A percentile compares a stretch with the other conserved stretches of the same genome.
Evolutionary conservation across 1,284 basidiomycete genomes (phyloP).

Genomic region (Acaromyces ingoldii): DNA sequence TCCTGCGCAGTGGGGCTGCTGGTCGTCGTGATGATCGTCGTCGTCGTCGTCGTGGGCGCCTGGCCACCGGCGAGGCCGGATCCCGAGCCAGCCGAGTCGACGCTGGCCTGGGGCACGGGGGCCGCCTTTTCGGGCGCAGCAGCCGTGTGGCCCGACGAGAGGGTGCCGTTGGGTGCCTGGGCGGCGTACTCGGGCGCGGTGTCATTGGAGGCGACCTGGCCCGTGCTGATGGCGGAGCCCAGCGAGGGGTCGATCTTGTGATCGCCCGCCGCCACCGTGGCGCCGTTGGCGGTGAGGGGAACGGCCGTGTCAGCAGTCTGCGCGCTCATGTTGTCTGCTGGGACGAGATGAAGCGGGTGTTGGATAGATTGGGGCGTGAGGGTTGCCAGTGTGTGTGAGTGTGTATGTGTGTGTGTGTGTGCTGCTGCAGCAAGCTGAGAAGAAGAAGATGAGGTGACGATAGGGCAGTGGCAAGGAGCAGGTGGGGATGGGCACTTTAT

Average conservation of each 20-base stretch:
- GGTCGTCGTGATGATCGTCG: conserved; percentile 2
- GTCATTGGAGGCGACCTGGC: not conserved
- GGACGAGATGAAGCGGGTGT: not conserved
- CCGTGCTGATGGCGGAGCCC: not conserved
- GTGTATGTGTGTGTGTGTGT: not conserved
- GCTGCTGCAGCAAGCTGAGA: not conserved
- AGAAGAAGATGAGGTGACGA: too few relatives aligned
- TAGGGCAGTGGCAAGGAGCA: too few relatives aligned
- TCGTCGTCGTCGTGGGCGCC: not conserved
- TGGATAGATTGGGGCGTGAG: not conserved
- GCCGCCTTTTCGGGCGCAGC: not conserved
- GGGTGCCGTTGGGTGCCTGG: not conserved
- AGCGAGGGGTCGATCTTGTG: conserved; percentile 5
- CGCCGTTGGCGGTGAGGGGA: not conserved
- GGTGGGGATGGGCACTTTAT: not conserved
- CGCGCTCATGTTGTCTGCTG: not conserved
- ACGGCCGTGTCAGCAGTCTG: too few relatives aligned
- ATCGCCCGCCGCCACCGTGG: not conserved
- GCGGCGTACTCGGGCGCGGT: not conserved
- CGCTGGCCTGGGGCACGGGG: not conserved
- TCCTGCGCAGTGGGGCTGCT: not conserved
- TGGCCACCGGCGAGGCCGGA: not conserved
- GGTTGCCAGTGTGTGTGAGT: not conserved
- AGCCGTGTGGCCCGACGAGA: not conserved
- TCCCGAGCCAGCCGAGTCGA: too few relatives aligned